phyloP scores from a whole-genome alignment of 441 rosid species.

The Sinapis alba region DNA sequence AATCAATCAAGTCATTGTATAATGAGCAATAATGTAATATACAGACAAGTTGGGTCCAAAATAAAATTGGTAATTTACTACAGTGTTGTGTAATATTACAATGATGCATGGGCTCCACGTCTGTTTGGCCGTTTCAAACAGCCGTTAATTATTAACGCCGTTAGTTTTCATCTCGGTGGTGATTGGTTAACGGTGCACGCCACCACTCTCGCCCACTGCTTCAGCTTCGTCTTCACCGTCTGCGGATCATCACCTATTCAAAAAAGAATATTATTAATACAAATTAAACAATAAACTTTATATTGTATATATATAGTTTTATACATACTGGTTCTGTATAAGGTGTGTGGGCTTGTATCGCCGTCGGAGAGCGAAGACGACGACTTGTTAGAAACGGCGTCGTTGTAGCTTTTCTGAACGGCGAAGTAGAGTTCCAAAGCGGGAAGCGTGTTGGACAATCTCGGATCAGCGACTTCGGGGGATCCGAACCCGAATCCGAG shows the following conservation, averaged over 20 bases:
- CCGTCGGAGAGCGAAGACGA: slow-evolving; percentile 44
- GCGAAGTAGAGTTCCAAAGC: slow-evolving; percentile 65
- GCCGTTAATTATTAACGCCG: slow-evolving; percentile 22
- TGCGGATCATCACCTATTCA: slow-evolving; percentile 55
- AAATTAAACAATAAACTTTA: not conserved
- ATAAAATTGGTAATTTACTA: slow-evolving; percentile 3
- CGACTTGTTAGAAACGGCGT: slow-evolving; percentile 46
- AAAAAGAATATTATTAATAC: not conserved
- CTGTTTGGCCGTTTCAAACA: slow-evolving; percentile 18
- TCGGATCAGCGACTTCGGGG: slow-evolving; percentile 50
- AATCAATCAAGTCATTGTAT: slow-evolving; percentile 23
- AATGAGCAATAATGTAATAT: slow-evolving; percentile 14
- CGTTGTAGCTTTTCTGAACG: slow-evolving; percentile 50
- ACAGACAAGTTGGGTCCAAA: slow-evolving; percentile 32
- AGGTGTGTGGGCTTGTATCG: slow-evolving; percentile 46
- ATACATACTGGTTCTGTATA: slow-evolving; percentile 47
- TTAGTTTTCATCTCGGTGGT: slow-evolving; percentile 36
- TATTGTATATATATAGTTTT: not conserved
- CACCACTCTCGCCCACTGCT: slow-evolving; percentile 74
- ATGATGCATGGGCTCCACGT: slow-evolving; percentile 24
- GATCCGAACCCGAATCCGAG: slow-evolving; percentile 71
- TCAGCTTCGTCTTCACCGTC: slow-evolving; percentile 63
- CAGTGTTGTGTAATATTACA: slow-evolving; percentile 17
- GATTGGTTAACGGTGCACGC: slow-evolving; percentile 62
- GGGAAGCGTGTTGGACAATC: slow-evolving; percentile 61